Conservation (phyloP, 1,284 basidiomycete genomes). For the Exobasidium rhododendri region DNA sequence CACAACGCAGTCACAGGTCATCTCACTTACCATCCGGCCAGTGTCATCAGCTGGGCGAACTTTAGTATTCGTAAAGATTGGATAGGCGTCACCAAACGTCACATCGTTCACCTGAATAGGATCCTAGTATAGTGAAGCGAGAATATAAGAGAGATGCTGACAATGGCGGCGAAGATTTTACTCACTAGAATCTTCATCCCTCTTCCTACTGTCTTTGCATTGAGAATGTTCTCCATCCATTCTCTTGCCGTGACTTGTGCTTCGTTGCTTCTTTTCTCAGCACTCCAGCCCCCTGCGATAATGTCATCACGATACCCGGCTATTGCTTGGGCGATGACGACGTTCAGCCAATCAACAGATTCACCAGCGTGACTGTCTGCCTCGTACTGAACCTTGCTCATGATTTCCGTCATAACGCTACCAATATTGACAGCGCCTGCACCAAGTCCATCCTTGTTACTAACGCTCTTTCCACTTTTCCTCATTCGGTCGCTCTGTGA, state of each 20-base stretch:
- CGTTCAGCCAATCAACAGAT: conserved; percentile 62
- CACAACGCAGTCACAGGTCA: not conserved
- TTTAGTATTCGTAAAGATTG: conserved; percentile 60
- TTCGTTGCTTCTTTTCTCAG: conserved; percentile 21
- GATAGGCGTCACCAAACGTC: conserved; percentile 60
- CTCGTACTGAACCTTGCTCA: conserved; percentile 60
- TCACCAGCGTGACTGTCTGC: conserved; percentile 60
- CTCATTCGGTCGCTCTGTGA: not conserved
- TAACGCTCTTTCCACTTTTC: not conserved
- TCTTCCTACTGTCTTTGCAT: conserved; percentile 18
- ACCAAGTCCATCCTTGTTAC: conserved; percentile 43
- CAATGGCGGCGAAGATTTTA: too few relatives aligned
- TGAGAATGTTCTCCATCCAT: conserved; percentile 50
- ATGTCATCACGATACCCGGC: conserved; percentile 55
- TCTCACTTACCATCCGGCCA: conserved; percentile 57
- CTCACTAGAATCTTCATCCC: conserved; percentile 7
- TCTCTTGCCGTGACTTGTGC: conserved; percentile 32
- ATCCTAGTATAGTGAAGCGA: conserved; percentile 56
- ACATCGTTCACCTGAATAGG: conserved; percentile 61
- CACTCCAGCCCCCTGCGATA: conserved; percentile 50
- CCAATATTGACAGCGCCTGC: conserved; percentile 54
- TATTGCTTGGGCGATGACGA: conserved; percentile 60
- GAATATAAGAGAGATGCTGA: too few relatives aligned
- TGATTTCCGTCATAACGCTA: conserved; percentile 50
- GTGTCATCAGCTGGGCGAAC: conserved; percentile 61